These are phyloP conservation scores for Sutorius eximius DNA, from an alignment of 1,284 basidiomycete genomes.

Conservation along the genomic window DNA sequence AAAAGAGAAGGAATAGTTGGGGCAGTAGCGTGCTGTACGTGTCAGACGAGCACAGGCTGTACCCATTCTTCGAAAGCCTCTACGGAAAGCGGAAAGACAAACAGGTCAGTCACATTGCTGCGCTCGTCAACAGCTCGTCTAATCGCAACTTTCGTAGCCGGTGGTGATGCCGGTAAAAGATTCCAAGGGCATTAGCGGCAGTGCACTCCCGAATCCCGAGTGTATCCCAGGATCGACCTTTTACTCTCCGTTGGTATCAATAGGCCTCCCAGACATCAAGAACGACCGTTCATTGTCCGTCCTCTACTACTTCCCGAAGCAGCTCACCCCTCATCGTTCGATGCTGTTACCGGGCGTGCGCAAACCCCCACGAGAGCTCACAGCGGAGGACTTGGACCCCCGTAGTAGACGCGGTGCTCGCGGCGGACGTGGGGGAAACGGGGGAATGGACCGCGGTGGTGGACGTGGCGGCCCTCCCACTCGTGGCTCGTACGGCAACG, in stretches of 20 bases:
- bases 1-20: constrained; percentile 81
- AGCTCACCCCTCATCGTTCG: constrained; percentile 83
- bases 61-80: constrained; percentile 82
- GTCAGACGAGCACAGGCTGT: constrained; percentile 82
- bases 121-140: constrained; percentile 13
- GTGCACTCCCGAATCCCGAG: constrained; percentile 79
- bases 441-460: constrained; percentile 41
- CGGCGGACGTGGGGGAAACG: constrained; percentile 42
- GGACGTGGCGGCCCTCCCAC: constrained; percentile 37
- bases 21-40: constrained; percentile 87
- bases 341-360: constrained; percentile 78
- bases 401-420: constrained; percentile 43
- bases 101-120: constrained; percentile 56
- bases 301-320: constrained; percentile 87
- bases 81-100: constrained; percentile 86
- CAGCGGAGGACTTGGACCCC: constrained; percentile 70
- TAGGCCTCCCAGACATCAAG: constrained; percentile 74
- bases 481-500: constrained; percentile 36
- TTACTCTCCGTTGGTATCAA: constrained; percentile 66
- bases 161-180: constrained; percentile 66
- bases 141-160: constrained; percentile 45
- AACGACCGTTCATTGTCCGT: constrained; percentile 88
- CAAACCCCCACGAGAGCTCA: constrained; percentile 63
- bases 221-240: constrained; percentile 93
- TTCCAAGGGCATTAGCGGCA: constrained; percentile 81